Evolutionary conservation across 2,329 filamentous ascomycete species (phyloP), one percentile per base, ranked within the genome.

Genomic region (Colletotrichum theobromicola): DNA sequence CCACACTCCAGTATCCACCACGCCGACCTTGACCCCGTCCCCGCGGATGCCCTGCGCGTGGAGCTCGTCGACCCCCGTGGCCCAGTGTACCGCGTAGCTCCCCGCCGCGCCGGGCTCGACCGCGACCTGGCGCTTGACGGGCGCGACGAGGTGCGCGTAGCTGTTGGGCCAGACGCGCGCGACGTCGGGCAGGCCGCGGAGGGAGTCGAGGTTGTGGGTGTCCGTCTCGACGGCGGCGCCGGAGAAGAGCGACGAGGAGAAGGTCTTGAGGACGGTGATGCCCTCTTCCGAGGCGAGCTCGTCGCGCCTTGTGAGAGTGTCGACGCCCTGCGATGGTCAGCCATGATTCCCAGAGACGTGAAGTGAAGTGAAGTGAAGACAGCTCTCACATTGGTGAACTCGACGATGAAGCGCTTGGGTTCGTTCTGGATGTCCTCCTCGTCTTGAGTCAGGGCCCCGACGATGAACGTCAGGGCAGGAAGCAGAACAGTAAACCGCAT

Each of bases 1-100:
- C 55, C 65, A 66, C 18, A 78, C 66, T 7, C 78, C 78, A 2
- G 74, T 71, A 61, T 79, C 78, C 9, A 79, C 68, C 12, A 79
- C 61, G 24, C 63, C 78, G 18, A 79, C 60, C 55, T 72, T 78
- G 53, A 74, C 78, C 30, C 78, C 78, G 37, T 77, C 61, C 8
- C 78, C 78, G 42, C 67, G 67, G 26, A 75, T 9, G 3, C 78
- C 78, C 18, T 67, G 55, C 5, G 67, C 61, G 53, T 79, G 78
- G 1, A 74, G 64, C 35, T 58, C 67, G 68, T 75, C 61, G 32
- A 79, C 78, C 12, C 77, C 78, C 1, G 78, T 79, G 5, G 67
- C 65, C 60, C 67, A 70, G 69, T 79, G 78, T 26, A 75, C 65
- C 16, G 65, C 64, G 55, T 75, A 58, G 1, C 35, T 26, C 13